These are phyloP conservation scores for Fagopyrum homotropicum DNA, from an alignment of 148 eudicot species.

Conservation along the genomic window DNA sequence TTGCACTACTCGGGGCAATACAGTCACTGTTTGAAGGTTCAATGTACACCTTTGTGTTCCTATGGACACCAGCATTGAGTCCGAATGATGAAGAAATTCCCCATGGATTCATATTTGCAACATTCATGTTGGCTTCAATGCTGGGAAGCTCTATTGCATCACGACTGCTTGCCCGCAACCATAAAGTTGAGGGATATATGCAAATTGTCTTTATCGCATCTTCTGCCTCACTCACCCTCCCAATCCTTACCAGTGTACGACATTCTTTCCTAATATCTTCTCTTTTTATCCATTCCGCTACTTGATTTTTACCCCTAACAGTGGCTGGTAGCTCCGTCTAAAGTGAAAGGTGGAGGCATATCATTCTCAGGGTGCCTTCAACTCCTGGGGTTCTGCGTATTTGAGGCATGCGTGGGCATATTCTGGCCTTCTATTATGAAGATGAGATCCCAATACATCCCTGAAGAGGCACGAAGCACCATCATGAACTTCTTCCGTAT, in stretches of 20 bases:
- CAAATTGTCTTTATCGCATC: constrained; percentile 81
- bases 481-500: constrained; percentile 99
- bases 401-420: constrained; percentile 91
- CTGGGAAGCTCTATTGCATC: constrained; percentile 92
- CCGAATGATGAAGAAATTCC: constrained; percentile 95
- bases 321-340: constrained; percentile 64
- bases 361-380: constrained; percentile 73
- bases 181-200: constrained; percentile 89
- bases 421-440: constrained; percentile 99
- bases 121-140: constrained; percentile 98
- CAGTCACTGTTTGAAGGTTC: constrained; percentile 98
- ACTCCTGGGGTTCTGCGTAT: constrained; percentile 88
- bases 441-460: constrained; percentile 98
- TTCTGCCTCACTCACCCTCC: constrained; percentile 76
- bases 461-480: constrained; percentile 99
- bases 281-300: constrained; percentile 19
- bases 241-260: constrained; percentile 71
- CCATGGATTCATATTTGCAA: constrained; percentile 93
- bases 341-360: constrained; percentile 62
- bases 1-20: constrained; percentile 90
- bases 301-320: constrained; percentile 26
- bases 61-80: constrained; percentile 97
- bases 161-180: constrained; percentile 60
- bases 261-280: neutral
- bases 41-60: constrained; percentile 95